Base-by-base conservation (phyloP, 192 early-diverging fungal genomes). In the Coemansia sp. region DNA sequence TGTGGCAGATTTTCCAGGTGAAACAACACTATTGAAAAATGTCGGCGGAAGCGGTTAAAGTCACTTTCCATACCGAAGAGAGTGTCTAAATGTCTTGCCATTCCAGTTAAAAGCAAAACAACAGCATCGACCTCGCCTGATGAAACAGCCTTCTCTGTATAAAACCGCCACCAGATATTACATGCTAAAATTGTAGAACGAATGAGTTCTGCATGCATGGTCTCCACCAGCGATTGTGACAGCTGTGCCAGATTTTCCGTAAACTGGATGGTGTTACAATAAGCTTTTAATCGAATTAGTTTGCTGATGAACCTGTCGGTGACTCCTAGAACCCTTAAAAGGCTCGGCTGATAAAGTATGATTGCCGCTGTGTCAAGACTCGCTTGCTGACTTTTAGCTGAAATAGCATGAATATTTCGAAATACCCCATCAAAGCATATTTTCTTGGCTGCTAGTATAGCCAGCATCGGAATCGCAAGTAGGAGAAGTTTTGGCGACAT, bases 261-360 rank as follows among this genome's bases (percentile, higher is more conserved):
- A 6, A 34, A 40, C n/a, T 7, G 31, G 15, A 18, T 23, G 23
- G 21, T 26, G 15, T 4, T 30, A 48, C 4, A 33, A 2, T 15
- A 25, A 33, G 31, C 53, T 6, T 34, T 51, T 25, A 66, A 31
- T 39, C 8, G 6, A 16, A n/a, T 21, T 26, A 55, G 49, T 18
- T 49, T 37, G 35, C 45, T 31, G 0, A 28, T 15, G 13, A 33
- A 60, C 5, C 12, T 26, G 18, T 58, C 23, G 13, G 48, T 51
- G 13, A 43, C 21, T 3, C 46, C 66, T 15, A 61, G 58, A 42
- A 71, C 49, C 10, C 69, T 62, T 25, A 71, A n/a, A 48, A 64
- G 51, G 3, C 16, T 40, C 9, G 49, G 40, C 9, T 40, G 21
- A 20, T 29, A 60, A 10, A 51, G 25, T 7, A 45, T 12, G 26